Base-by-base conservation (phyloP, 768 basidiomycete species). In the Boletus insuetus region DNA sequence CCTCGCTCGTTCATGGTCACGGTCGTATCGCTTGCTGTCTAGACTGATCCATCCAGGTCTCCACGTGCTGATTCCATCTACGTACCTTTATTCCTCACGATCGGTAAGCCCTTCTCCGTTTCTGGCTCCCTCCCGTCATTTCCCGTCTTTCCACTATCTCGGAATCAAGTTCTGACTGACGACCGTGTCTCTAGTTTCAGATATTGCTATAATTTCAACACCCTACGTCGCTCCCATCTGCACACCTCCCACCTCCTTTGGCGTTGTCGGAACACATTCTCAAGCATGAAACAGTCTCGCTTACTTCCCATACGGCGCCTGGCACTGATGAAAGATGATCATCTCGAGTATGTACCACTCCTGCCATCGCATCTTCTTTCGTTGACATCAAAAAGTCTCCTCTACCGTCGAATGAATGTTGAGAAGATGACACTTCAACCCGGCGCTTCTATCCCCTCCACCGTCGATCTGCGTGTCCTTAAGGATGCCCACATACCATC, bases 401-500 rank as follows among this genome's bases (percentile, higher is more conserved):
- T 75, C 38, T 75, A 64, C 54, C 61, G 59, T 57, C 65, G 60
- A 39, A 65, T 74, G 58, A 74, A 75, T 41, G 74, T 75, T 26
- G 65, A 62, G 29, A 67, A 64, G 51, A 55, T 55, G 38, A 49
- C 57, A 7, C 55, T 70, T 34, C 35, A 54, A 5, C 61, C 68
- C 2, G 65, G 68, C 10, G 51, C 62, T 54, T 47, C 61, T 13
- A 61, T 80, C 4, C 82, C 79, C 4, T 54, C 73, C 12, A 75
- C 76, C 2, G 72, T 84, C 53, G 76, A 80, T 57, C 76, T 85
- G 70, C 74, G 72, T 22, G 71, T 82, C 49, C 58, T 75, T 12
- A 77, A 73, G 52, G 73, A 78, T 46, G 74, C 75, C 7, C 74
- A 73, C 49, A 68, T 76, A 58, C 84, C 85, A 38, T 85, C 83